A percentile compares a stretch with the other conserved stretches of the same genome.
Evolutionary conservation across 768 basidiomycete genomes (phyloP).

Genomic region (Pleurotus giganteus): DNA sequence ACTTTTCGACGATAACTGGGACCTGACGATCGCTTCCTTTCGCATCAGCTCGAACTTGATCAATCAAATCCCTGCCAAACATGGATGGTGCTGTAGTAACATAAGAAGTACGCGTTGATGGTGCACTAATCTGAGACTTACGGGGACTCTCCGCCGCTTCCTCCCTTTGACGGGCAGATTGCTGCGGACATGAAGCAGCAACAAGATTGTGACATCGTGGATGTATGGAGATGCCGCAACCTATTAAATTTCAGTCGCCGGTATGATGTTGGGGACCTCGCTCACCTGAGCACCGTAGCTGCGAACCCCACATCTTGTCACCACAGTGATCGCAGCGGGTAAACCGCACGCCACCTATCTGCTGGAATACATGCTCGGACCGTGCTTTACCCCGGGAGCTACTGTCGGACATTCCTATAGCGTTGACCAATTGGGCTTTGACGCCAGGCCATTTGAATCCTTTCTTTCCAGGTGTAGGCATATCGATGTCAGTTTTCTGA

Average conservation of each 20-base stretch:
- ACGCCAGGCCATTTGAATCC: conserved; percentile 72
- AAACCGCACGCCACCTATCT: conserved; percentile 82
- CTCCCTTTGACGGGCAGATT: conserved; percentile 27
- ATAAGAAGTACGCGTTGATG: conserved; percentile 14
- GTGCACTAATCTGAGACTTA: conserved; percentile 23
- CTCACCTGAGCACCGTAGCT: conserved; percentile 85
- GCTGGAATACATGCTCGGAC: conserved; percentile 84
- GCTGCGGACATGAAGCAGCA: conserved; percentile 62
- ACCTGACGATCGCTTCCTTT: conserved; percentile 59
- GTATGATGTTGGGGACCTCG: conserved; percentile 11
- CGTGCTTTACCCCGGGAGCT: conserved; percentile 37
- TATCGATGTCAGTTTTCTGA: conserved; percentile 44
- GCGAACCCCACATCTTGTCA: conserved; percentile 99
- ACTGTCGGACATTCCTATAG: conserved; percentile 27
- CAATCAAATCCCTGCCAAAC: conserved; percentile 86
- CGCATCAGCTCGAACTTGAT: conserved; percentile 76
- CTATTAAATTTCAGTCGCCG: conserved; percentile 34
- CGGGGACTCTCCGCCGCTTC: conserved; percentile 35
- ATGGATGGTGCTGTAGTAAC: conserved; percentile 69
- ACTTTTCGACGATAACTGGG: conserved; percentile 92
- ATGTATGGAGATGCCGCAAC: conserved; percentile 84
- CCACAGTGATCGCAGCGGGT: conserved; percentile 93
- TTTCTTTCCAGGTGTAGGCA: conserved; percentile 53
- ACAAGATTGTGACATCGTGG: conserved; percentile 78
- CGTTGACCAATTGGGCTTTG: conserved; percentile 43